These are phyloP conservation scores for Leptographium radiaticola DNA, from an alignment of 2,329 filamentous ascomycete species.

Conservation along the genomic window DNA sequence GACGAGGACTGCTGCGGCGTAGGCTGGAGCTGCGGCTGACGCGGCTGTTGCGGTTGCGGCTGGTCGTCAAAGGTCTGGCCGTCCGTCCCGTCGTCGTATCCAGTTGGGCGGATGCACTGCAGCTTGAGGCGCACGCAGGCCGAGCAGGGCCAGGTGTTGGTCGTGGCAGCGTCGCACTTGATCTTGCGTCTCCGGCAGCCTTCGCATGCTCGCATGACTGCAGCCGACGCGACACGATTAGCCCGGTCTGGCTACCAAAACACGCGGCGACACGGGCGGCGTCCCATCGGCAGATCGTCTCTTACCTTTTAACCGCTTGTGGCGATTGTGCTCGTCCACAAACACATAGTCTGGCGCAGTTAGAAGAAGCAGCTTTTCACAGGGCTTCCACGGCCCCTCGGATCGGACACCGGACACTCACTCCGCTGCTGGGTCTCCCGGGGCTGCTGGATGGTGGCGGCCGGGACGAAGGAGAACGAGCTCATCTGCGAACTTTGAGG, in stretches of 20 bases:
- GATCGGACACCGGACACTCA: conserved; percentile 19
- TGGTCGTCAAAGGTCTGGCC: conserved; percentile 38
- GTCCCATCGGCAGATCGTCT: neutral
- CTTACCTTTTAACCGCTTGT: conserved; percentile 88
- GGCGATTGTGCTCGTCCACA: conserved; percentile 95
- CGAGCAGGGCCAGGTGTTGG: conserved; percentile 94
- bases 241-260: neutral
- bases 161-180: conserved; percentile 93
- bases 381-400: too few relatives aligned
- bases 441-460: conserved; percentile 41
- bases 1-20: conserved; percentile 19
- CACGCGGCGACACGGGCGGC: neutral
- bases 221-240: neutral
- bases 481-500: conserved; percentile 59
- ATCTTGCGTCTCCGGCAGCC: conserved; percentile 92
- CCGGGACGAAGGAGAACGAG: conserved; percentile 63
- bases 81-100: conserved; percentile 52
- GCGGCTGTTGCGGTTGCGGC: conserved; percentile 25
- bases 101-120: conserved; percentile 80
- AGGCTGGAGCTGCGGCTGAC: conserved; percentile 25
- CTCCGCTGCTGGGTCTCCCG: conserved; percentile 75
- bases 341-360: conserved; percentile 77
- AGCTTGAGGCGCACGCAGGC: conserved; percentile 86
- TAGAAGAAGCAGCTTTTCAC: neutral
- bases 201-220: conserved; percentile 95